A percentile compares a stretch with the other conserved stretches of the same genome.
Evolutionary conservation across 2,329 filamentous ascomycete genomes (phyloP).

Genomic region (Sporothrix humicola): DNA sequence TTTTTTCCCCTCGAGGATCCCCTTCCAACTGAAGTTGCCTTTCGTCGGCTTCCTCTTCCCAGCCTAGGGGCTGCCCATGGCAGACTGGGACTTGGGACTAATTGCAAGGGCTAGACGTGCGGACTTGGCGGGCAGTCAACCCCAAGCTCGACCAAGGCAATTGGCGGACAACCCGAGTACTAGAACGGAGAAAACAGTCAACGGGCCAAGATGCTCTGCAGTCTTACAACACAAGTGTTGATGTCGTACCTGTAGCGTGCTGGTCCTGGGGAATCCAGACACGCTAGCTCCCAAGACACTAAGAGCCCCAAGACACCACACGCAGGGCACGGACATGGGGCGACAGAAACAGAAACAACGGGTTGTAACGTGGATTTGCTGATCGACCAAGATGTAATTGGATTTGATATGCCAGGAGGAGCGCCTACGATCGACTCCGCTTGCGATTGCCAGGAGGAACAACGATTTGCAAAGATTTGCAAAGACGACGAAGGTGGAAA

Average conservation of each 20-base stretch:
- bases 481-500: neutral
- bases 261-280: slow-evolving; percentile 11
- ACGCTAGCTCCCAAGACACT: slow-evolving; percentile 21
- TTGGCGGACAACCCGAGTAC: neutral
- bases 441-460: slow-evolving; percentile 3
- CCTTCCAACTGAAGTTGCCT: neutral
- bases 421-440: slow-evolving; percentile 20
- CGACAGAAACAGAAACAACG: slow-evolving; percentile 28
- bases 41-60: slow-evolving; percentile 8
- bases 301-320: slow-evolving; percentile 14
- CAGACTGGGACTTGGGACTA: neutral
- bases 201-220: neutral
- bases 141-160: neutral
- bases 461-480: neutral
- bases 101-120: neutral
- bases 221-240: neutral
- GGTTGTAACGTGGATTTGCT: slow-evolving; percentile 26
- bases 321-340: slow-evolving; percentile 25
- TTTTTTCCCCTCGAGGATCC: neutral
- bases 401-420: slow-evolving; percentile 23
- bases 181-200: neutral
- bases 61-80: slow-evolving; percentile 1
- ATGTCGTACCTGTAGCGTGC: neutral
- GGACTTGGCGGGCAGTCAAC: neutral
- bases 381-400: slow-evolving; percentile 27